Evolutionary conservation across 2,329 filamentous ascomycete genomes (phyloP), one percentile per base, ranked within the genome.

Genomic region (Arthrobotrys sinensis): DNA sequence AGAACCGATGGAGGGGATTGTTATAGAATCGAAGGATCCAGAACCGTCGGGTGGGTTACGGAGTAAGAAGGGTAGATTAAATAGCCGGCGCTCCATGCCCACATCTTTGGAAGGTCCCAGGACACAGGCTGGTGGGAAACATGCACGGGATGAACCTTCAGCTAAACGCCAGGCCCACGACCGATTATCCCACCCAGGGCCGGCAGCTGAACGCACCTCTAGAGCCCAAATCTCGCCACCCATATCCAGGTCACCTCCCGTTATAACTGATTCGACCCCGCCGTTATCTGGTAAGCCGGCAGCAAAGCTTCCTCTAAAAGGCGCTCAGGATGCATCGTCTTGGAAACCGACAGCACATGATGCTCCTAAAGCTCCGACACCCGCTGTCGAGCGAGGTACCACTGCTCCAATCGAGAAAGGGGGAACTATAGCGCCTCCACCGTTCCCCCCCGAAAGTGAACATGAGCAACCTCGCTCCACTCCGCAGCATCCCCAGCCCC

Each of bases 1-100:
- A 19, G 55, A 43, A 14, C 55, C 55, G 1, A 60, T 60, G 55
- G 55, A 60, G 11, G 55, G 55, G 19, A 10, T 60, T 60, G 24
- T 16, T 16, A 60, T 16, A 1, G 55, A 19, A 28, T 16, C 36
- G 6, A 38, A 43, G 16, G 11, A 8, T 10, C 55, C 24, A 43
- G 55, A 43, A 10, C 8, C 16, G 43, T 60, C 55, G n/a, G 24
- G 8, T 28, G 55, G 36, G 21, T 7, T 43, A 43, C 34, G 6
- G 19, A 60, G 55, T 36, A 60, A 60, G 10, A 43, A 28, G 36
- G 36, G 55, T 11, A 43, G 19, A 43, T 28, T 28, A 43, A 40
- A 8, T 10, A n/a, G 4, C 19, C 36, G 34, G 19, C 55, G 12
- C 36, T 60, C 55, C 6, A 43, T 43, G 36, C 55, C 55, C 5